Conservation (phyloP, 2,329 filamentous ascomycete species). For the Ceratocystis lukuohia region DNA sequence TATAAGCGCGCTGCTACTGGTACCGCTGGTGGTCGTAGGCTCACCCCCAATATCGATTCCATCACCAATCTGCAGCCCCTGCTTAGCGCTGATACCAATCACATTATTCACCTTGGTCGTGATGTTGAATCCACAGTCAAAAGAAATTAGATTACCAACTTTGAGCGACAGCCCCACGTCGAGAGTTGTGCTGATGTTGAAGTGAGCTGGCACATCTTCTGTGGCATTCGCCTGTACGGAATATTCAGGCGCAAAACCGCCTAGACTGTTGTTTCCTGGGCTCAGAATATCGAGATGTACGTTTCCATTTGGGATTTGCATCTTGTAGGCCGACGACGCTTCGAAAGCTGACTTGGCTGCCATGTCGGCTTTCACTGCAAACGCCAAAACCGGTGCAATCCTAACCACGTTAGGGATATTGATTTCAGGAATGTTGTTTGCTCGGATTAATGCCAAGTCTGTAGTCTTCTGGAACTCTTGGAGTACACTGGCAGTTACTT, state of each 20-base stretch:
- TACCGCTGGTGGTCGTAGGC: neutral
- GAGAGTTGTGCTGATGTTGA: constrained; percentile 14
- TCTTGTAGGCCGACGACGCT: constrained; percentile 6
- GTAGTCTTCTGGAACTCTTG: neutral
- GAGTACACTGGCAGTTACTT: neutral
- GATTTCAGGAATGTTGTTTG: constrained; percentile 5
- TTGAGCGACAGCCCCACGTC: constrained; percentile 7
- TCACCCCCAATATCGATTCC: neutral
- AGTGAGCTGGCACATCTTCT: constrained; percentile 9
- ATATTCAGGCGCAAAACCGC: constrained; percentile 6
- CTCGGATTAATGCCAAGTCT: constrained; percentile 1
- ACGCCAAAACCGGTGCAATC: constrained; percentile 8
- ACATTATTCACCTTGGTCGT: constrained; percentile 9
- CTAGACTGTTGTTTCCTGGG: neutral
- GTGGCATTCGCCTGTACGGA: constrained; percentile 8
- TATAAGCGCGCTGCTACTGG: neutral
- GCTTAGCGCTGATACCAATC: constrained; percentile 3
- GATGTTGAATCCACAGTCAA: constrained; percentile 5
- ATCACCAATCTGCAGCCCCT: neutral
- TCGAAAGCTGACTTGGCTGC: constrained; percentile 3
- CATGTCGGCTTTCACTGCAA: constrained; percentile 13
- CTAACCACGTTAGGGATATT: constrained; percentile 14
- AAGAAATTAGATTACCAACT: constrained; percentile 1
- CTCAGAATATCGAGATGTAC: constrained; percentile 12
- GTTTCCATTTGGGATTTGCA: constrained; percentile 7